Percentiles rank a stretch among this genome's conserved stretches.
These are phyloP conservation scores for Magnusiomyces clavatus DNA, from an alignment of 1,139 yeast species.

Conservation along the genomic window DNA sequence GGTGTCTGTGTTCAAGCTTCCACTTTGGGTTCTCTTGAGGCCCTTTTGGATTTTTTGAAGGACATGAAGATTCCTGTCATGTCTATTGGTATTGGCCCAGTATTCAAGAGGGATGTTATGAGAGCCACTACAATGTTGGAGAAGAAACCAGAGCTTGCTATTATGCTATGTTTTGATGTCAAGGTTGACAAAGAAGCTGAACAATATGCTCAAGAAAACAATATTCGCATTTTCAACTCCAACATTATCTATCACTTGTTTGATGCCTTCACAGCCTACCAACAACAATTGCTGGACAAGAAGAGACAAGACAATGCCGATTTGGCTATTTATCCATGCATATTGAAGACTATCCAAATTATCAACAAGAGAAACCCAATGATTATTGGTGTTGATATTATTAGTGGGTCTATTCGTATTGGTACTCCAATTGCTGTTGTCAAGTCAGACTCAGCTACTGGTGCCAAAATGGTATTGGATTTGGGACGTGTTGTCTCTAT, in stretches of 20 bases:
- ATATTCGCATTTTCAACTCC: constrained; percentile 86
- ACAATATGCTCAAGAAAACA: constrained; percentile 91
- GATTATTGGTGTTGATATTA: constrained; percentile 97
- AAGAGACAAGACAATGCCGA: constrained; percentile 86
- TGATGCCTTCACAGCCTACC: constrained; percentile 91
- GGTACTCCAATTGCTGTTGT: constrained; percentile 98
- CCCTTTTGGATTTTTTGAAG: constrained; percentile 90
- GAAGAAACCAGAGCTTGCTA: constrained; percentile 89
- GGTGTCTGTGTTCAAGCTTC: constrained; percentile 99
- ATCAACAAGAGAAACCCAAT: constrained; percentile 98
- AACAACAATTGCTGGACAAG: constrained; percentile 74
- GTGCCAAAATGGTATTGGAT: constrained; percentile 61
- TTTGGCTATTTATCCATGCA: constrained; percentile 92
- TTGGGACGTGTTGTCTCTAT: constrained; percentile 82
- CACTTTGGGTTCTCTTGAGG: constrained; percentile 95
- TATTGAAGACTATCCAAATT: constrained; percentile 86
- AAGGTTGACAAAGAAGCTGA: constrained; percentile 97
- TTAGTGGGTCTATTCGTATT: constrained; percentile 78
- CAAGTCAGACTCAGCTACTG: constrained; percentile 77
- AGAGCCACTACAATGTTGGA: constrained; percentile 95
- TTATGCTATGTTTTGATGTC: constrained; percentile 97
- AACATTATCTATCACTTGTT: constrained; percentile 94
- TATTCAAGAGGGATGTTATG: constrained; percentile 95
- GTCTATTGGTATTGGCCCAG: constrained; percentile 98
- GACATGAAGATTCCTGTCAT: constrained; percentile 98